phyloP scores from a whole-genome alignment of 2,329 filamentous ascomycete species.

The Daldinia eschscholtzii region DNA sequence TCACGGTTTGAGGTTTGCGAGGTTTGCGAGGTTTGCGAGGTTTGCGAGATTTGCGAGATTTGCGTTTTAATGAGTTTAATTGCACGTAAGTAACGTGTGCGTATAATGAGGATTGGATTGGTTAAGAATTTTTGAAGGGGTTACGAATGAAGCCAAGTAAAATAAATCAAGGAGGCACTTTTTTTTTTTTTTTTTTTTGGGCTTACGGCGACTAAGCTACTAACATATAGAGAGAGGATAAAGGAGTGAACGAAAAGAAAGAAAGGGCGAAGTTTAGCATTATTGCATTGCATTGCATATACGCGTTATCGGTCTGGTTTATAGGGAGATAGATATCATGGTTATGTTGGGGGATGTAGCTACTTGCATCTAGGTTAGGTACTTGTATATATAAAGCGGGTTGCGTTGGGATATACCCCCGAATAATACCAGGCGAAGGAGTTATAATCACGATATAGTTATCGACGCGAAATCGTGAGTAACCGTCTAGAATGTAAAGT shows the following conservation, averaged over 20 bases:
- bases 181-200: conserved; percentile 1
- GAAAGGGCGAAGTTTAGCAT: neutral
- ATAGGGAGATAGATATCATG: neutral
- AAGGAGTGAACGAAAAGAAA: neutral
- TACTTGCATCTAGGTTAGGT: conserved; percentile 17
- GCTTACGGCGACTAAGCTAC: conserved; percentile 9
- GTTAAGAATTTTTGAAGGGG: neutral
- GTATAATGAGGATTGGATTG: conserved; percentile 13
- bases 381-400: neutral
- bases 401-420: conserved; percentile 32
- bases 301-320: neutral
- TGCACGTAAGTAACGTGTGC: neutral
- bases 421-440: conserved; percentile 9
- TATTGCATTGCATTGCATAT: neutral
- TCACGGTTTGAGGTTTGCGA: conserved; percentile 33
- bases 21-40: conserved; percentile 38
- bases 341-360: neutral
- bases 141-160: neutral
- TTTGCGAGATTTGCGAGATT: conserved; percentile 1
- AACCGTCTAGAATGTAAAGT: no score
- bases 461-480: no score
- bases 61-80: neutral
- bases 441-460: neutral
- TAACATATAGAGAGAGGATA: neutral
- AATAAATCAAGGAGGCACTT: conserved; percentile 21